phyloP scores from a whole-genome alignment of 129 eudicot genomes.

The Scalesia atractyloides region DNA sequence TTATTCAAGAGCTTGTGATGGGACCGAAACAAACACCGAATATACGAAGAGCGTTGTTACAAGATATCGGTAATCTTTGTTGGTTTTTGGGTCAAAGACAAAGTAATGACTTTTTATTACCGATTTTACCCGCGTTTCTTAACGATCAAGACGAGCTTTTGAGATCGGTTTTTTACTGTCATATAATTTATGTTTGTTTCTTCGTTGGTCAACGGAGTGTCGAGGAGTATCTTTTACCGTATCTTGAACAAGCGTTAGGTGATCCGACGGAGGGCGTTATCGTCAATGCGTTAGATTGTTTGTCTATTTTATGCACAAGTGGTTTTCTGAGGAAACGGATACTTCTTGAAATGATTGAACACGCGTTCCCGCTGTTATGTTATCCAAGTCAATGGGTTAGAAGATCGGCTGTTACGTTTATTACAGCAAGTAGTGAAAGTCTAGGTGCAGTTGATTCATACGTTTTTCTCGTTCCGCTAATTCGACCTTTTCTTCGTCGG shows the following conservation, averaged over 20 bases:
- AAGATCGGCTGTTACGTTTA: slow-evolving; percentile 73
- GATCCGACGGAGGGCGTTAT: slow-evolving; percentile 83
- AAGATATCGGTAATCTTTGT: slow-evolving; percentile 85
- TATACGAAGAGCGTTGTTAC: slow-evolving; percentile 90
- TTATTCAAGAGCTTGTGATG: slow-evolving; percentile 98
- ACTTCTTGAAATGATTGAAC: slow-evolving; percentile 90
- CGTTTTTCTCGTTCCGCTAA: slow-evolving; percentile 83
- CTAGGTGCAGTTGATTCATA: slow-evolving; percentile 93
- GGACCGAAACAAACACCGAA: slow-evolving; percentile 98
- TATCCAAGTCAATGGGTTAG: slow-evolving; percentile 98
- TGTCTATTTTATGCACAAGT: slow-evolving; percentile 68
- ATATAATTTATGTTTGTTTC: slow-evolving; percentile 87
- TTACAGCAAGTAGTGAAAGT: slow-evolving; percentile 87
- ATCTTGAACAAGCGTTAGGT: slow-evolving; percentile 89
- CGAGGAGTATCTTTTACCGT: slow-evolving; percentile 94
- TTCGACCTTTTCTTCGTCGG: slow-evolving; percentile 87
- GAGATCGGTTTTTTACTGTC: slow-evolving; percentile 78
- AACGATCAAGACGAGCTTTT: slow-evolving; percentile 91
- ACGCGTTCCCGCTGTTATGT: slow-evolving; percentile 78
- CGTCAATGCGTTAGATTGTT: slow-evolving; percentile 82
- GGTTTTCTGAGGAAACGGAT: slow-evolving; percentile 67
- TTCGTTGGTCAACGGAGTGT: slow-evolving; percentile 97
- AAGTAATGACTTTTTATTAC: slow-evolving; percentile 82
- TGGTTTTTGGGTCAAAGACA: slow-evolving; percentile 97
- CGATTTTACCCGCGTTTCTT: slow-evolving; percentile 90